Base-by-base conservation (phyloP, 78 protist species). In the Dictyostelium purpureum region DNA sequence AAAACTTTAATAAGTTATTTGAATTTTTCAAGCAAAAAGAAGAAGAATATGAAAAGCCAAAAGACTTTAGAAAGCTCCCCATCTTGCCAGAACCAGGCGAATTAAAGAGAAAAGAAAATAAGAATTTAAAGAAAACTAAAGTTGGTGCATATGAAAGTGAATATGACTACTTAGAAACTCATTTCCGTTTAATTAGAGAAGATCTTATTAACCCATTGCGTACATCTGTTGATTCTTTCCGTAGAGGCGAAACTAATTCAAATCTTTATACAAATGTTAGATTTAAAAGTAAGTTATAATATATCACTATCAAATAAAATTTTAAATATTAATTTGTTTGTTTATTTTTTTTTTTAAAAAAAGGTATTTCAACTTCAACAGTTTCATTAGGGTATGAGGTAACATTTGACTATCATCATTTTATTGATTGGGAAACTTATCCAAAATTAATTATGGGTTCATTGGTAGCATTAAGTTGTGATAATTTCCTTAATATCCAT, bases 151-250 rank as follows among this genome's bases (percentile, higher is more conserved):
- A 78, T 66, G 49, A 21, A 4, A 28, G 35, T 52, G 69, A 40
- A 7, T 43, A 69, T 10, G 95, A 79, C 6, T 90, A 90, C 56
- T 21, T 90, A 26, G 95, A 90, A 14, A 49, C 74, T 26, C 95
- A 73, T 52, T 90, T 69, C 35, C 26, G 74, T 28, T 66, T 90
- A 16, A 26, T 90, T 24, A 88, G 95, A 54, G 88, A 90, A 26
- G 95, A 90, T 57, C 21, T 79, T 1, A 56, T 90, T n/a, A 43
- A 74, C 28, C 83, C 90, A 67, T 54, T 90, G 73, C 43, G 77
- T 57, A 38, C 14, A 19, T 77, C 91, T 4, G 26, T 90, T 9
- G 21, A 45, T 40, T 66, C 59, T 33, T 81, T 26, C 47, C 26
- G 33, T 38, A n/a, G 11, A 19, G 71, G 49, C 28, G 40, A 70